Base-by-base conservation (phyloP, 1,284 basidiomycete genomes). In the Pseudozyma thailandica region DNA sequence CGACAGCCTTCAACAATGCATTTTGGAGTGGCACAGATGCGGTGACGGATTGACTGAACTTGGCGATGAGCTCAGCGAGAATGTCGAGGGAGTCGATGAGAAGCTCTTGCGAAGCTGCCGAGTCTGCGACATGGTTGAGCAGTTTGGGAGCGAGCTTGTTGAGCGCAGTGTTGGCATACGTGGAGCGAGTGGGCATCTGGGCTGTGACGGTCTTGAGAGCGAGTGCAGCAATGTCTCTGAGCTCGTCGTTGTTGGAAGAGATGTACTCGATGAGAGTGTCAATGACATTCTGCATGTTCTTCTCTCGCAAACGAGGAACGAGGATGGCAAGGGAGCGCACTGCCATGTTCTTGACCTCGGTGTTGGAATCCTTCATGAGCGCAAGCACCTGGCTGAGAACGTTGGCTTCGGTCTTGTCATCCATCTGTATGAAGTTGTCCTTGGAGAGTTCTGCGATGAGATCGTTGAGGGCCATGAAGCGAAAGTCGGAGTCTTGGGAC, bases 301-400 rank as follows among this genome's bases (percentile, higher is more conserved):
- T 81, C 80, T 92, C 90, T 65, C 90, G 88, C 63, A 94, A 88
- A 75, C 92, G 91, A 84, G 92, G 92, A 84, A 94, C 90, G 74
- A 95, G 86, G 71, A 91, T 89, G 26, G 92, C 92, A 31, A 95
- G 86, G 75, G 92, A 93, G 72, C 28, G 68, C 15, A 56, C 50
- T 2, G 93, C 93, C 81, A 94, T 91, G 82, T 97, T 97, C 87
- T 98, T 98, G 72, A 98, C 96, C 85, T 98, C 95, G 15, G 92
- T 93, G 77, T 96, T 97, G 84, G 90, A 90, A 85, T 98, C 96
- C 79, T 92, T 90, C 12, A 96, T 90, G 21, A 95, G 87, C 21
- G 88, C 86, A 21, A 97, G 86, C 1, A 96, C 93, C 77, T 91
- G 89, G 42, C 87, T 88, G 43, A 93, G 86, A 28, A 93, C 88